A percentile compares a stretch with the other conserved stretches of the same genome.
phyloP scores from a whole-genome alignment of 768 basidiomycete species.

The Lactarius hatsudake region DNA sequence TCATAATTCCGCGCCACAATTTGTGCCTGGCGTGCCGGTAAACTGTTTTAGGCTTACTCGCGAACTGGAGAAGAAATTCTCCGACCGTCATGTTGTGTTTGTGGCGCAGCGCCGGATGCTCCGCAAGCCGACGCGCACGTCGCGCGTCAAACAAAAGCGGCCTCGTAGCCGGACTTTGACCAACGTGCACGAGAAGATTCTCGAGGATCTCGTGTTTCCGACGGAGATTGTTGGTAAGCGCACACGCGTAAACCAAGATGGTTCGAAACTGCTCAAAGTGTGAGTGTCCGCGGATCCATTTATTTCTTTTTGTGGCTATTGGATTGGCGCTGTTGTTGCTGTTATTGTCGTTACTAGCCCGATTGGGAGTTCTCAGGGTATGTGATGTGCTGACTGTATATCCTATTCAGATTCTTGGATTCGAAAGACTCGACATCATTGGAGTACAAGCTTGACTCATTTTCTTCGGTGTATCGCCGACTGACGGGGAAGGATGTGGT shows the following conservation, averaged over 20 bases:
- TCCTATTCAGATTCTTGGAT: conserved; percentile 77
- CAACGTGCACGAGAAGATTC: conserved; percentile 94
- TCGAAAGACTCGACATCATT: conserved; percentile 96
- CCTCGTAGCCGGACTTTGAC: conserved; percentile 97
- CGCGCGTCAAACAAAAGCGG: conserved; percentile 92
- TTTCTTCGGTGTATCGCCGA: conserved; percentile 93
- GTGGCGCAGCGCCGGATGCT: conserved; percentile 98
- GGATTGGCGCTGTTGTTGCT: background rate
- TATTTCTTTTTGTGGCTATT: conserved; percentile 14
- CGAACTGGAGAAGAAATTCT: conserved; percentile 99
- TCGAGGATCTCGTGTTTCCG: conserved; percentile 98
- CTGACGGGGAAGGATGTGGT: conserved; percentile 97
- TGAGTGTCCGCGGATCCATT: conserved; percentile 46
- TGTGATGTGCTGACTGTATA: conserved; percentile 2
- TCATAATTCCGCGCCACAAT: background rate
- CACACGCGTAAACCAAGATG: conserved; percentile 90
- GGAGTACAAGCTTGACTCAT: conserved; percentile 99
- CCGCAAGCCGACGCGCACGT: conserved; percentile 93
- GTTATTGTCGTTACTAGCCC: background rate
- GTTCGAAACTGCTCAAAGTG: conserved; percentile 97
- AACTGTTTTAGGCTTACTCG: conserved; percentile 74
- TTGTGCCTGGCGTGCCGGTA: background rate
- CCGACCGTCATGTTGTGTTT: conserved; percentile 98
- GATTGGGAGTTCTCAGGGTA: conserved; percentile 9
- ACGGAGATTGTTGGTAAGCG: conserved; percentile 99